Evolutionary conservation across 2,329 filamentous ascomycete species (phyloP).

Genomic region (Chaetomium olivaceum): DNA sequence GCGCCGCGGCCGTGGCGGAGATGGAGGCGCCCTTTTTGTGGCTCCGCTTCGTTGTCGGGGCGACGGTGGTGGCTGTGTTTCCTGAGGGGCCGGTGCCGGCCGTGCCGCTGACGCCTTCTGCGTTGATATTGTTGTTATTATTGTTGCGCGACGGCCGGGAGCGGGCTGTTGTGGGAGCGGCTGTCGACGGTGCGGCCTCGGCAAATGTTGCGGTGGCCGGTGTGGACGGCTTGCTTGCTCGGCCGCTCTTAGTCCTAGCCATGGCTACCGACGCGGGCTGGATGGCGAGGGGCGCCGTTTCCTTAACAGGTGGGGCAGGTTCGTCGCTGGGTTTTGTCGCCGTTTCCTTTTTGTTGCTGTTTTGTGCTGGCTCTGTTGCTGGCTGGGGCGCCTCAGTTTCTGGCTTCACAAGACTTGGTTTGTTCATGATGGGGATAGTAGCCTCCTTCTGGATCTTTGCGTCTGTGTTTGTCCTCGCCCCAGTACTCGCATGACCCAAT

Average conservation of each 20-base stretch:
- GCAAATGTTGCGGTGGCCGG: constrained; percentile 61
- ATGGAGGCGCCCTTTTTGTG: constrained; percentile 59
- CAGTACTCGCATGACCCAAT: constrained; percentile 35
- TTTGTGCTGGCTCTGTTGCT: constrained; percentile 30
- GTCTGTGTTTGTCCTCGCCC: constrained; percentile 44
- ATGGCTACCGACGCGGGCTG: constrained; percentile 44
- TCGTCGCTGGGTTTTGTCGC: constrained; percentile 14
- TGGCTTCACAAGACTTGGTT: constrained; percentile 34
- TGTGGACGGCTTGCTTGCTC: constrained; percentile 67
- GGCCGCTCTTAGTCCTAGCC: constrained; percentile 62
- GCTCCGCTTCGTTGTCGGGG: constrained; percentile 51
- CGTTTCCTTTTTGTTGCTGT: constrained; percentile 26
- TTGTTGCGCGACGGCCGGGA: constrained; percentile 54
- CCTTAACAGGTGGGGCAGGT: constrained; percentile 40
- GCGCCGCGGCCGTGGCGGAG: constrained; percentile 36
- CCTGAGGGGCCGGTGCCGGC: constrained; percentile 19
- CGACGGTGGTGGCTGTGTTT: constrained; percentile 24
- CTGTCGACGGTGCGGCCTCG: constrained; percentile 45
- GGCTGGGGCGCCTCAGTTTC: constrained; percentile 36
- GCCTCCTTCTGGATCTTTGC: constrained; percentile 54
- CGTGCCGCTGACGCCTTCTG: constrained; percentile 14
- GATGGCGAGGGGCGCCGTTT: constrained; percentile 40
- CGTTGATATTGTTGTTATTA: constrained; percentile 2
- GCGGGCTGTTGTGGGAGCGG: constrained; percentile 35
- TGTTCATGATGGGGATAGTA: constrained; percentile 38